Conservation (phyloP, 129 eudicot genomes). For the Artemisia argyi region DNA sequence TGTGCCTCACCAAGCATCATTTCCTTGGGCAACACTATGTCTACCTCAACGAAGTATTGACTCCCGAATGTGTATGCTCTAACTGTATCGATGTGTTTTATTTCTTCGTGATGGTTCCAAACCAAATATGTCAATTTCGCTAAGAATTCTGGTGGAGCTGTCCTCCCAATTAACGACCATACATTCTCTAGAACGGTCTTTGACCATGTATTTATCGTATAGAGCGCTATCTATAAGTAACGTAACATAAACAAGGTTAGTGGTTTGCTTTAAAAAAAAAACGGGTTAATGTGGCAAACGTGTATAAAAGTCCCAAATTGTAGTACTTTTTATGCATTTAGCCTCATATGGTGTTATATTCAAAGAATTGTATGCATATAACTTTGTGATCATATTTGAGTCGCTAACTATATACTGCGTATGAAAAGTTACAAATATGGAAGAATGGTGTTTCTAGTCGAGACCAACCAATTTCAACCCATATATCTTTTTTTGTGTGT, state of each 20-base stretch:
- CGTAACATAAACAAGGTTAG: not conserved
- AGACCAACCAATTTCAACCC: no score
- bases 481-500: no score
- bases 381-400: no score
- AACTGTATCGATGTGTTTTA: slow-evolving; percentile 83
- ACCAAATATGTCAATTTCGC: slow-evolving; percentile 80
- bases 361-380: no score
- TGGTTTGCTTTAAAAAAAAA: not conserved
- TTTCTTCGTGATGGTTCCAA: slow-evolving; percentile 92
- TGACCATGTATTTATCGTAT: slow-evolving; percentile 86
- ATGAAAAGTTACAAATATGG: no score
- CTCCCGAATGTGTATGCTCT: slow-evolving; percentile 86
- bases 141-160: slow-evolving; percentile 90
- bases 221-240: slow-evolving; percentile 68
- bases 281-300: no score
- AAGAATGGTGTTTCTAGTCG: no score
- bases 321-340: no score
- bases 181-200: slow-evolving; percentile 84
- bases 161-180: slow-evolving; percentile 84
- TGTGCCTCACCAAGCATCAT: slow-evolving; percentile 79
- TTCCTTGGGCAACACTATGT: slow-evolving; percentile 79
- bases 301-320: no score
- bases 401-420: no score
- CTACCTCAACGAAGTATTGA: slow-evolving; percentile 91
- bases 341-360: no score